Evolutionary conservation across 495 filamentous ascomycete genomes (phyloP), one percentile per base, ranked within the genome.

Genomic region (Cenococcum geophilum): DNA sequence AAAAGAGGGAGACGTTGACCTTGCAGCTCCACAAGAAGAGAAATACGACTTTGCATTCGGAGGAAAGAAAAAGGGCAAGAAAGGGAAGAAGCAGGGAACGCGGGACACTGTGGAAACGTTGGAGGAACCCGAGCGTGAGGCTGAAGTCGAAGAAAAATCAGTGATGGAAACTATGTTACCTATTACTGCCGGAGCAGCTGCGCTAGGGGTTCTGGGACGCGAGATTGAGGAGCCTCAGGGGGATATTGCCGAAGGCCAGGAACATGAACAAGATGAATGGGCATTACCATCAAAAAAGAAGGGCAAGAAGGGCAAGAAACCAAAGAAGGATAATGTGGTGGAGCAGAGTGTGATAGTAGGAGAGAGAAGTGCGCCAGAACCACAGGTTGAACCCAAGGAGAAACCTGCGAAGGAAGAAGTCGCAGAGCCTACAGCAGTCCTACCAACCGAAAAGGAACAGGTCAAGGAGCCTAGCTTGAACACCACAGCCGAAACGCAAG

Each of bases 1-100:
- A 14, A 45, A 14, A 45, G 14, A 45, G 11, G 11, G 1, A 4
- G 40, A 45, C 11, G 11, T 16, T 1, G 32, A 55, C 12, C 49
- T 42, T 61, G 49, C 49, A 23, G 25, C 18, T 8, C 49, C 48
- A 21, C 35, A 22, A 20, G 58, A 61, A 37, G 50, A 34, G 48
- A 52, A 35, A 1, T 4, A 23, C 10, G 49, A 52, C 1, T 52
- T 52, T 32, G 49, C 21, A 16, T 52, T 25, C 8, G 68, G 73
- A n/a, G 52, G 10, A 57, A 73, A 74, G 58, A 75, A 76, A 59
- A 76, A 51, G 22, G 49, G 22, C 14, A 52, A 52, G 49, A 52
- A 52, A 32, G 49, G 49, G 21, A 52, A 52, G 49, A 52, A 52
- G 25, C 49, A 32, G 16, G n/a, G 22, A 23, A 20, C 18, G 12